These are phyloP conservation scores for Lathyrus aphaca DNA, from an alignment of 306 rosid genomes.

Conservation along the genomic window DNA sequence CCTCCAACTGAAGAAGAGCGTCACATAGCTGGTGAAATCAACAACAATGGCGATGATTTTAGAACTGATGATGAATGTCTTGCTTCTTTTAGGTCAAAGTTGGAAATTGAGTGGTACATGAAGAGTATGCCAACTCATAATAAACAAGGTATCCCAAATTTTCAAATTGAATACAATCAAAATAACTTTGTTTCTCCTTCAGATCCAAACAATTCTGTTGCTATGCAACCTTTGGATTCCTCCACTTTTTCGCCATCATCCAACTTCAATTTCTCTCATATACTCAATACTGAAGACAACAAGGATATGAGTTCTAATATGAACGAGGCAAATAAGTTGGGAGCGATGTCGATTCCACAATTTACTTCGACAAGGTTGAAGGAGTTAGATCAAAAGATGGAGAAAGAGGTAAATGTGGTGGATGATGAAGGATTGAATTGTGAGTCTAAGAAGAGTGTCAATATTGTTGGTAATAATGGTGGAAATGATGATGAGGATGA, in stretches of 20 bases:
- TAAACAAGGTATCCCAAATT: slow-evolving; percentile 40
- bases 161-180: slow-evolving; percentile 29
- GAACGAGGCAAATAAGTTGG: slow-evolving; percentile 38
- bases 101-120: slow-evolving; percentile 66
- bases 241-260: slow-evolving; percentile 58
- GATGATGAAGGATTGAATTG: slow-evolving; percentile 60
- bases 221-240: slow-evolving; percentile 54
- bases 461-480: slow-evolving; percentile 42
- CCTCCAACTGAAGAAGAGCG: slow-evolving; percentile 46
- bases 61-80: no score
- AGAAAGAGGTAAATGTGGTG: slow-evolving; percentile 43
- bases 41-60: not conserved
- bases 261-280: slow-evolving; percentile 52
- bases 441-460: slow-evolving; percentile 63
- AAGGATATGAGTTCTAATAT: slow-evolving; percentile 52
- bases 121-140: slow-evolving; percentile 40
- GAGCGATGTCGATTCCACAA: slow-evolving; percentile 3
- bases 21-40: not conserved
- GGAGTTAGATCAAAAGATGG: slow-evolving; percentile 39
- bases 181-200: slow-evolving; percentile 34
- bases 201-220: slow-evolving; percentile 37
- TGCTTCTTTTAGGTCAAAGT: slow-evolving; percentile 58
- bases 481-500: slow-evolving; percentile 6
- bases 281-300: slow-evolving; percentile 45
- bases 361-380: slow-evolving; percentile 34